phyloP scores from a whole-genome alignment of 305 asterid genomes.

The Nicotiana rustica region DNA sequence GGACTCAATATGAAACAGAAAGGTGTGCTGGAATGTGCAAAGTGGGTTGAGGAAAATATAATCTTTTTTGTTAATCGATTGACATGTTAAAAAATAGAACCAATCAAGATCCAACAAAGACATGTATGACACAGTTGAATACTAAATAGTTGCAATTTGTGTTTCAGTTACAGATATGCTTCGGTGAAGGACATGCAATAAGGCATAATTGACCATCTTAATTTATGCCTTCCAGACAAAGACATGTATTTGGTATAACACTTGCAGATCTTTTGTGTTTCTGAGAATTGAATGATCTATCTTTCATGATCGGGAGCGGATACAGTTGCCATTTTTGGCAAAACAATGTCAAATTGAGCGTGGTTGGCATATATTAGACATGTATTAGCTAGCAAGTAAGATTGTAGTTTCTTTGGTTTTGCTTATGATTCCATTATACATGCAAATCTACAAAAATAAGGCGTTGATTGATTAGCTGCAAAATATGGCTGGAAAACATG shows the following conservation, averaged over 20 bases:
- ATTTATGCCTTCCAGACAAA: neutral
- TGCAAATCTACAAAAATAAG: neutral
- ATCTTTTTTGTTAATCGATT: neutral
- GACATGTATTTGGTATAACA: slow-evolving; percentile 14
- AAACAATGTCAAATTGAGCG: neutral
- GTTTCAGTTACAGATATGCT: neutral
- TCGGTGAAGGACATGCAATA: neutral
- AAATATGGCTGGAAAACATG: slow-evolving; percentile 28
- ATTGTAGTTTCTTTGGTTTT: neutral
- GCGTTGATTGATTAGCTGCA: neutral
- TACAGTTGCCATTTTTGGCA: too few relatives aligned
- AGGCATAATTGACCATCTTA: neutral
- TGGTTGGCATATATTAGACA: neutral
- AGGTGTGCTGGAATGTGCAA: neutral
- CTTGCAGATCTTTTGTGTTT: neutral
- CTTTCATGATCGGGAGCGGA: neutral
- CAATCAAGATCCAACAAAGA: neutral
- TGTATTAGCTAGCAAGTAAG: neutral
- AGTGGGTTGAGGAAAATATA: too few relatives aligned
- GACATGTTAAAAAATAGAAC: neutral
- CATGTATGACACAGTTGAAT: neutral
- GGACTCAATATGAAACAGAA: neutral
- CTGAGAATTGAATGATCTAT: neutral
- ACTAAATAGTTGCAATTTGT: neutral
- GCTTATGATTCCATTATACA: slow-evolving; percentile 8